Evolutionary conservation across 768 basidiomycete species (phyloP).

Genomic region (Lentinula edodes): DNA sequence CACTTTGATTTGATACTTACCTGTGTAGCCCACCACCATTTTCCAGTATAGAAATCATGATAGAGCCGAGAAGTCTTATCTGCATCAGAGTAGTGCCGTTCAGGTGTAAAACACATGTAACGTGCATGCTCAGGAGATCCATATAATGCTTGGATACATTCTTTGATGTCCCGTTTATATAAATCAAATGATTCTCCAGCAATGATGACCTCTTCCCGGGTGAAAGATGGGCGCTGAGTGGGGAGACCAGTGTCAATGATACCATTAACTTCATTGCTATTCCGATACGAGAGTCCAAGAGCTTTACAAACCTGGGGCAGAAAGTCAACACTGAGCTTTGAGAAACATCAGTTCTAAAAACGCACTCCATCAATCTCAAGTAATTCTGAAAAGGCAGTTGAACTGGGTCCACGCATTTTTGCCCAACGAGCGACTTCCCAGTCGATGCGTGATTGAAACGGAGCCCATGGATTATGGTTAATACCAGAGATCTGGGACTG

Average conservation of each 20-base stretch:
- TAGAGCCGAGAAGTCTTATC: conserved; percentile 25
- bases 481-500: background rate
- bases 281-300: conserved; percentile 27
- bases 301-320: conserved; percentile 13
- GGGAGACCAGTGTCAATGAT: conserved; percentile 23
- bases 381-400: conserved; percentile 13
- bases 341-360: background rate
- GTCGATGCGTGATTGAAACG: conserved; percentile 14
- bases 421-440: conserved; percentile 20
- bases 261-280: conserved; percentile 22
- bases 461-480: conserved; percentile 9
- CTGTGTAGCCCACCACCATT: conserved; percentile 50
- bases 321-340: background rate
- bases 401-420: conserved; percentile 18
- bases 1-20: too few relatives aligned
- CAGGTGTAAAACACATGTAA: conserved; percentile 26
- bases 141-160: conserved; percentile 29
- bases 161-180: conserved; percentile 25
- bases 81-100: conserved; percentile 28
- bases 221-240: conserved; percentile 18
- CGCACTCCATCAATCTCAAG: conserved; percentile 23
- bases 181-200: conserved; percentile 24
- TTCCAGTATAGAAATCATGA: conserved; percentile 40
- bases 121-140: conserved; percentile 26
- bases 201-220: conserved; percentile 19